Base-by-base conservation (phyloP, 306 rosid genomes). In the Corylus americana region DNA sequence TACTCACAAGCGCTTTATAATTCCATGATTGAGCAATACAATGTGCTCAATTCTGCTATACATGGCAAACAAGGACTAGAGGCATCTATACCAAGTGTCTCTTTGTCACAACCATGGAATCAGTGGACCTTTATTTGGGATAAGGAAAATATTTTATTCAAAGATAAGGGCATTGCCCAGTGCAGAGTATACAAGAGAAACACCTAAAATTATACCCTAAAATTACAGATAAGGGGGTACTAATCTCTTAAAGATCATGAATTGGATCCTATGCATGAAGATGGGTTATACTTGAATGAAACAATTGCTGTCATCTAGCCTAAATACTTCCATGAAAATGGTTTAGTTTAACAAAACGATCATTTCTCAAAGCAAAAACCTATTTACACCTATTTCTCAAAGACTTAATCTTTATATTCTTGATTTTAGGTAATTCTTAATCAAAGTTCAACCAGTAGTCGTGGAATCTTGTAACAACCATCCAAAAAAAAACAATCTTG, bases 71-170 rank as follows among this genome's bases (percentile, higher is more conserved):
- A 85, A 83, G 99, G 97, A 81, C 77, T 86, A 39, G 31, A 55
- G n/a, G 97, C 97, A 66, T 90, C 98, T 71, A 88, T 81, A 54
- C 87, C 90, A 5, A 80, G 54, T 75, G 86, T 96, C 71, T 85
- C 92, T 79, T 80, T 96, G 89, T 89, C 97, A 37, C 99, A 96
- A 82, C 93, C 97, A 10, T 91, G 99, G 97, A 85, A 77, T 84
- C 90, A 91, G 90, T 81, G 85, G 51, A 54, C 83, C 76, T 17
- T 63, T 31, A 1, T 39, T 42, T 42, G 10, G 69, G 42, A 29
- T 27, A 62, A 29, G 51, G 8, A 39, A 67, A 18, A 68, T 10
- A 68, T 42, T 68, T n/a, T 17, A 8, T 31, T 64, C 0, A 42
- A 67, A 66, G 50, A 18, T 67, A 39, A 67, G 50, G 18, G 49